Base-by-base conservation (phyloP, 768 basidiomycete genomes). In the Leucocoprinus sp. region DNA sequence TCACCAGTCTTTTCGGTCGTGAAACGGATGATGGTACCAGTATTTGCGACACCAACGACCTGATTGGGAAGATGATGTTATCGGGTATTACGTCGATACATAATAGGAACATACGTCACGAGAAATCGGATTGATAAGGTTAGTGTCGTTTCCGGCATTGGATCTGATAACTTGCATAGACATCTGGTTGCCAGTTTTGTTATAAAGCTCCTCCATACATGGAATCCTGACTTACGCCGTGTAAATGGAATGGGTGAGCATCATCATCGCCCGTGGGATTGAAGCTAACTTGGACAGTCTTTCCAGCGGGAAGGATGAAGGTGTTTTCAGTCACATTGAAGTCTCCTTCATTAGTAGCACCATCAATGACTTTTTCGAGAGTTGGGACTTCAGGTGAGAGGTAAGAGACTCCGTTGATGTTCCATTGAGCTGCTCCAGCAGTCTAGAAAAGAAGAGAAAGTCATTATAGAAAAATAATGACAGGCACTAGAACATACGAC, bases 91-190 rank as follows among this genome's bases (percentile, higher is more conserved):
- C 14, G 2, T 22, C 2, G 9, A 6, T 8, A 23, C 7, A 12
- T 22, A 38, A 22, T 12, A 4, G 4, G 8, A 4, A 29, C 80
- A 69, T 3, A 78, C 77, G 55, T 84, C 82, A 28, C 80, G 65
- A 33, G 66, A 49, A 36, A 66, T 67, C 0, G 84, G 84, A 58
- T 84, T 76, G n/a, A 54, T 53, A 28, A 64, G 72, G 58, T 76
- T 75, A 52, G 64, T 67, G 2, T 15, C 12, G 8, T 54, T 50
- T 19, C 57, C 48, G 18, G 41, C 48, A 33, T 60, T 63, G 26
- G 50, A 60, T 48, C 67, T 64, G 47, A 69, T 54, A 24, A 48
- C 46, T 42, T 48, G 46, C 15, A 48, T 21, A 11, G 39, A 23
- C 46, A 48, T 41, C 46, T 48, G 19, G 23, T 15, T 5, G 27